phyloP scores from a whole-genome alignment of 2,329 filamentous ascomycete genomes.

The Podosphaera xanthii region DNA sequence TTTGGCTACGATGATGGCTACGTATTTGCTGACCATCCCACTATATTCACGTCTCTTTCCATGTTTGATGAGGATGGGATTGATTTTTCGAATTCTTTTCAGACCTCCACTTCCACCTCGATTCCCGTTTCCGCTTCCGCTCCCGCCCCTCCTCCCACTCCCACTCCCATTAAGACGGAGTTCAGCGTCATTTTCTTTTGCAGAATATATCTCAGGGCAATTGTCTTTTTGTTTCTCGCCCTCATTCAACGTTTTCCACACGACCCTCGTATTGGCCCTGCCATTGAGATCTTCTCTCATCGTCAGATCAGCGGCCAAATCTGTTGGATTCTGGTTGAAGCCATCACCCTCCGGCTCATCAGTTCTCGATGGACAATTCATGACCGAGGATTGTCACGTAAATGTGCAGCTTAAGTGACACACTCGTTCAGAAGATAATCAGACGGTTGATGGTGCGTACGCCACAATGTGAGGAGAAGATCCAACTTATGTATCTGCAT shows the following conservation, averaged over 20 bases:
- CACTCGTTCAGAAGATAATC: too few species aligned
- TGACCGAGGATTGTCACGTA: slow-evolving; percentile 12
- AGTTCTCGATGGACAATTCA: slow-evolving; percentile 43
- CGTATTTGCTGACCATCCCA: background rate
- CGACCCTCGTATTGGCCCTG: slow-evolving; percentile 32
- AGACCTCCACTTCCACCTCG: slow-evolving; percentile 2
- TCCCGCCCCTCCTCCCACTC: slow-evolving; percentile 1
- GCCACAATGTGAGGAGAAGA: too few species aligned
- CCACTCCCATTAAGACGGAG: background rate
- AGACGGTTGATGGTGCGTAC: too few species aligned
- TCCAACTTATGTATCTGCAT: too few species aligned
- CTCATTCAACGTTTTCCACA: slow-evolving; percentile 21
- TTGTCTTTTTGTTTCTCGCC: slow-evolving; percentile 11
- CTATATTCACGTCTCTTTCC: background rate
- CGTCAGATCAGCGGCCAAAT: slow-evolving; percentile 33
- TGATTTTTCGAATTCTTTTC: background rate
- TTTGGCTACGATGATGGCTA: background rate
- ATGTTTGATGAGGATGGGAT: background rate
- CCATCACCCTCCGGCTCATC: slow-evolving; percentile 29
- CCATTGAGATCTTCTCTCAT: slow-evolving; percentile 38
- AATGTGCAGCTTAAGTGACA: too few species aligned
- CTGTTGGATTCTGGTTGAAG: slow-evolving; percentile 38
- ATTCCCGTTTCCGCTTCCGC: slow-evolving; percentile 3
- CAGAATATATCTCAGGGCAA: background rate
- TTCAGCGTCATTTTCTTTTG: background rate